phyloP scores from a whole-genome alignment of 2,329 filamentous ascomycete species.

The Pleomassaria siparia region DNA sequence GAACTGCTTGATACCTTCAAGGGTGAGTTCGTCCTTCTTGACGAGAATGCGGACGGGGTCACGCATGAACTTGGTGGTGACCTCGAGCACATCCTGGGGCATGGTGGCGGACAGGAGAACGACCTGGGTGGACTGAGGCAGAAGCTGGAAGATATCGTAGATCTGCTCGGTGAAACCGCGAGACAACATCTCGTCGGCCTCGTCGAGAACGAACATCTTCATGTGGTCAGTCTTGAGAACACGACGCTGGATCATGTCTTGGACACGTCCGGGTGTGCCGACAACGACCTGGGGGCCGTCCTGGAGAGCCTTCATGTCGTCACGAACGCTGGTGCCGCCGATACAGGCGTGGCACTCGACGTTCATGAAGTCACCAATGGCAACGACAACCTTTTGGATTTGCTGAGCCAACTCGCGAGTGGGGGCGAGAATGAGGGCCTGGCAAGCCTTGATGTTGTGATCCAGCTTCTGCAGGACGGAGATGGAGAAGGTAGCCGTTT shows the following conservation, averaged over 20 bases:
- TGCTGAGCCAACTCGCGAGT: conserved; percentile 98
- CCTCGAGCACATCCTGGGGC: conserved; percentile 98
- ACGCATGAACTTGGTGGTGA: conserved; percentile 99
- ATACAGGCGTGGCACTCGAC: conserved; percentile 99
- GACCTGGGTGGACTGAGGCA: conserved; percentile 97
- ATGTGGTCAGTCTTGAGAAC: conserved; percentile 96
- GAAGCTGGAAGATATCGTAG: conserved; percentile 99
- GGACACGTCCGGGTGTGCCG: conserved; percentile 96
- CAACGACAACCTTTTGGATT: conserved; percentile 99
- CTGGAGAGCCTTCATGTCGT: conserved; percentile 97
- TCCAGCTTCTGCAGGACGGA: conserved; percentile 99
- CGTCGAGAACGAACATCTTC: conserved; percentile 99
- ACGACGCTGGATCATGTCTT: conserved; percentile 99
- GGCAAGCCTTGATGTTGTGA: conserved; percentile 89
- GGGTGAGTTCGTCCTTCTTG: conserved; percentile 99
- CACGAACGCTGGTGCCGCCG: conserved; percentile 95
- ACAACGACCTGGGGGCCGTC: conserved; percentile 97
- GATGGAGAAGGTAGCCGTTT: conserved; percentile 99
- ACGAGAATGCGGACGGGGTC: conserved; percentile 98
- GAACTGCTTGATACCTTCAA: conserved; percentile 99
- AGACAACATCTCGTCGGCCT: conserved; percentile 99
- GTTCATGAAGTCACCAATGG: conserved; percentile 99
- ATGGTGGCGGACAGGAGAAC: conserved; percentile 98
- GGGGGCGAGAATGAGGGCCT: conserved; percentile 96
- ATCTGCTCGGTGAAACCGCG: conserved; percentile 99